Evolutionary conservation across 23 red algal genomes (phyloP), one percentile per base, ranked within the genome.

Genomic region (Gracilaria domingensis): DNA sequence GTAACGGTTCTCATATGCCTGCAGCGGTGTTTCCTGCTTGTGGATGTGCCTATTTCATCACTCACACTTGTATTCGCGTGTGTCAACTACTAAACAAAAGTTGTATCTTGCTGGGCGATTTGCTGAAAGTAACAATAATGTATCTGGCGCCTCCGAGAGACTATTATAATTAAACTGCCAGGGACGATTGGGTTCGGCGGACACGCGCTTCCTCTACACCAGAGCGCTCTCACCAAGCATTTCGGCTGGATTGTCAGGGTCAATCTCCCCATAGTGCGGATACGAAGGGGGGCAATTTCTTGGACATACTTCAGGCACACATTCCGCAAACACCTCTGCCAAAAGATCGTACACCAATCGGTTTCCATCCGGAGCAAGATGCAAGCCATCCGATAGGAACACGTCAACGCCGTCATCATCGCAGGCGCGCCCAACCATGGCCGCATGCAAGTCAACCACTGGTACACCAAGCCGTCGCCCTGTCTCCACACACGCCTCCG

Each of bases 351-450:
- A 70, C 13, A 84, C 79, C 23, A 84, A 18, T 39, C 49, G 53
- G 50, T 92, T 92, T 39, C 89, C 89, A 0, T 83, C 66, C 38
- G 60, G 32, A 8, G 60, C 49, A 38, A 92, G 64, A 84, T 92
- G 89, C 42, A 92, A 84, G 5, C 89, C 89, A 84, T 92, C 89
- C 29, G 60, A 75, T 40, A 92, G 48, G 32, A 75, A 92, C 28
- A 58, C 65, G 33, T 60, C 78, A 6, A 60, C 56, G 17, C 64
- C 78, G 4, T 78, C 50, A 1, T 55, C 47, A 24, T 59, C 89
- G 25, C 86, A 58, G 2, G 32, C 49, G 20, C 89, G 64, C 12
- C 69, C 69, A 21, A 78, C 44, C 78, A 92, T 83, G 37, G 53
- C 89, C 33, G 78, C 64, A 42, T 92, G 89, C 16, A 90, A 34